Percentiles rank a stretch among this genome's conserved stretches.
Conservation (phyloP, 139 green algal species). For the Auxenochlorella protothecoides region DNA sequence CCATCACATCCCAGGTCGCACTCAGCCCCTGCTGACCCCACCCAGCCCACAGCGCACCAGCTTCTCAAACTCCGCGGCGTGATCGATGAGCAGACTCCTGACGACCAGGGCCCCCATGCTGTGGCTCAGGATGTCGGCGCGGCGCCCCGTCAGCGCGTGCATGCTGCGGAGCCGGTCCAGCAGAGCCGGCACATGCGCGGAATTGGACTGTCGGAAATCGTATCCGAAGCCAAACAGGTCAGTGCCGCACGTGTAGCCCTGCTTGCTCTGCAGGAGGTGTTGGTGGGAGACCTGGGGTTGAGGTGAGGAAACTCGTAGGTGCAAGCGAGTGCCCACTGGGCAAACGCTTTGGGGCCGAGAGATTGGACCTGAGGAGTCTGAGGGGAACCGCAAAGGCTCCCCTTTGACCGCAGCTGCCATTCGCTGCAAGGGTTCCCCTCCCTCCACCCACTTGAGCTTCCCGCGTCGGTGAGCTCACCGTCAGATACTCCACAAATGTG, state of each 20-base stretch:
- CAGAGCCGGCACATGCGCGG: slow-evolving; percentile 3
- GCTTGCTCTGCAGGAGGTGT: not conserved
- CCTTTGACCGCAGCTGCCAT: too few species aligned
- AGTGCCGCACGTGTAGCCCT: slow-evolving; percentile 25
- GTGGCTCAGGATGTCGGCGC: slow-evolving; percentile 36
- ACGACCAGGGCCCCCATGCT: slow-evolving; percentile 42
- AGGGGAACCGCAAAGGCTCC: too few species aligned
- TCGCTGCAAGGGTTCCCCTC: too few species aligned
- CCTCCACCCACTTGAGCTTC: too few species aligned
- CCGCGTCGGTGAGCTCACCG: not conserved
- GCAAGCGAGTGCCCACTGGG: too few species aligned
- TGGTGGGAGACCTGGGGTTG: not conserved
- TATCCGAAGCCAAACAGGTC: slow-evolving; percentile 44
- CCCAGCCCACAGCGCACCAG: slow-evolving; percentile 14
- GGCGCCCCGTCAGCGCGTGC: slow-evolving; percentile 4
- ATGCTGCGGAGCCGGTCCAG: slow-evolving; percentile 13
- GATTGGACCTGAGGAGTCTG: too few species aligned
- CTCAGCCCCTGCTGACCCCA: not conserved
- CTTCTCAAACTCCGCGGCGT: slow-evolving; percentile 10
- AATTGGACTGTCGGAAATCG: slow-evolving; percentile 40
- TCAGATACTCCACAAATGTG: slow-evolving; percentile 25
- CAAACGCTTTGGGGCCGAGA: too few species aligned
- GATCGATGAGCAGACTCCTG: slow-evolving; percentile 28
- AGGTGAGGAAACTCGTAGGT: too few species aligned
- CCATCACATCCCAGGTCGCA: not conserved